These are phyloP conservation scores for Artemisia annua DNA, from an alignment of 129 eudicot genomes.

Conservation along the genomic window DNA sequence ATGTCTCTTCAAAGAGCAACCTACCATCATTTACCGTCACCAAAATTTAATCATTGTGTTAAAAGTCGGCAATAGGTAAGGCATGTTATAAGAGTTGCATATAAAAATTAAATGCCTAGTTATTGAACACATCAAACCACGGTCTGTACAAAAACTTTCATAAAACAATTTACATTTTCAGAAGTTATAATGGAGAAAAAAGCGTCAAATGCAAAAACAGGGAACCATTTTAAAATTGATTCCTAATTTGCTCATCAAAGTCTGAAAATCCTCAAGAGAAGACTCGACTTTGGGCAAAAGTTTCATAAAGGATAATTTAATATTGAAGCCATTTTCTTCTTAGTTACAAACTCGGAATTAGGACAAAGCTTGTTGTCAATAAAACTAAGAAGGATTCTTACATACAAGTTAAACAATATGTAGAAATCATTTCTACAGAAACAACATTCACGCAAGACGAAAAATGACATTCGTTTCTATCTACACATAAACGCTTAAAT, in stretches of 20 bases:
- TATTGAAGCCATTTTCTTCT: too few species aligned
- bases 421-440: too few species aligned
- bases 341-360: too few species aligned
- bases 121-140: too few species aligned
- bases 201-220: neutral
- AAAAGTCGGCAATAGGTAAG: neutral
- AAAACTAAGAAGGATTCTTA: too few species aligned
- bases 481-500: neutral
- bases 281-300: too few species aligned
- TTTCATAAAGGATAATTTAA: too few species aligned
- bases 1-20: slow-evolving; percentile 32
- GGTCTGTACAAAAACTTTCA: neutral
- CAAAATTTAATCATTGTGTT: neutral
- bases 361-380: too few species aligned
- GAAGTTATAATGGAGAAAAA: neutral
- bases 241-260: too few species aligned
- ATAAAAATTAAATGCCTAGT: too few species aligned
- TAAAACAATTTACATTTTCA: neutral
- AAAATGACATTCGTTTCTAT: neutral
- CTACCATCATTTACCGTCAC: slow-evolving; percentile 32
- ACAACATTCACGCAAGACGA: neutral
- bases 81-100: neutral
- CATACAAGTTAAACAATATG: too few species aligned
- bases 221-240: neutral
- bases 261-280: too few species aligned